These are phyloP conservation scores for Camelina hispida DNA, from an alignment of 345 rosid genomes.

Conservation along the genomic window DNA sequence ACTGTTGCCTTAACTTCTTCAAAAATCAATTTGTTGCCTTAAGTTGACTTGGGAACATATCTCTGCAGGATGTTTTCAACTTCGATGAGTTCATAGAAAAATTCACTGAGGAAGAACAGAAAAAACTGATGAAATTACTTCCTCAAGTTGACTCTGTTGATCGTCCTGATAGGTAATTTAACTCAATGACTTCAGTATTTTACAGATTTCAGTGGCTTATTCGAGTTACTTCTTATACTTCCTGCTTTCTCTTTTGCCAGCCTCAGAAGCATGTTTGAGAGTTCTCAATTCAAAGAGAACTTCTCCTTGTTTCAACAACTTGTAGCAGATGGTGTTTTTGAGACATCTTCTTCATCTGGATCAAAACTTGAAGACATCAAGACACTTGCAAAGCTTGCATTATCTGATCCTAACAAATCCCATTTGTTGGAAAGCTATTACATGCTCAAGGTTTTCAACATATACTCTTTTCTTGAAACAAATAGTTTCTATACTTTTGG, in stretches of 20 bases:
- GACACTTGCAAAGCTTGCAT: slow-evolving; percentile 62
- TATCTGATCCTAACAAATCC: slow-evolving; percentile 58
- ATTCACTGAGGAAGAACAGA: slow-evolving; percentile 81
- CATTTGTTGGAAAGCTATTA: slow-evolving; percentile 68
- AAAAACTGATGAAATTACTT: slow-evolving; percentile 67
- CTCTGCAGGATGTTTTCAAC: slow-evolving; percentile 71
- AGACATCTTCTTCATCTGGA: slow-evolving; percentile 53
- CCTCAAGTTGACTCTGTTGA: slow-evolving; percentile 63
- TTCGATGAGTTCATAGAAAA: slow-evolving; percentile 69
- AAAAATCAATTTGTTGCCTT: neutral
- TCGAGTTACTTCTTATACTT: slow-evolving; percentile 9
- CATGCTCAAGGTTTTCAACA: slow-evolving; percentile 62
- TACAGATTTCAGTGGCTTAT: slow-evolving; percentile 7
- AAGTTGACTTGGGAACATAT: neutral
- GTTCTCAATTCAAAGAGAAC: slow-evolving; percentile 81
- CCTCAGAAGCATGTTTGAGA: slow-evolving; percentile 77
- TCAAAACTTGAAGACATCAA: slow-evolving; percentile 66
- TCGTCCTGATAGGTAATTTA: slow-evolving; percentile 62
- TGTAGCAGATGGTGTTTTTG: slow-evolving; percentile 83
- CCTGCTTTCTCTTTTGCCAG: slow-evolving; percentile 51
- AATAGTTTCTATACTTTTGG: slow-evolving; percentile 18
- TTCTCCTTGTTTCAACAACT: slow-evolving; percentile 69
- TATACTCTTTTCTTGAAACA: slow-evolving; percentile 1
- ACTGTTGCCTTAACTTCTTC: neutral
- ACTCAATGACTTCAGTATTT: slow-evolving; percentile 16